Conservation (phyloP, 2,329 filamentous ascomycete genomes). For the Emmonsiellopsis sp. region DNA sequence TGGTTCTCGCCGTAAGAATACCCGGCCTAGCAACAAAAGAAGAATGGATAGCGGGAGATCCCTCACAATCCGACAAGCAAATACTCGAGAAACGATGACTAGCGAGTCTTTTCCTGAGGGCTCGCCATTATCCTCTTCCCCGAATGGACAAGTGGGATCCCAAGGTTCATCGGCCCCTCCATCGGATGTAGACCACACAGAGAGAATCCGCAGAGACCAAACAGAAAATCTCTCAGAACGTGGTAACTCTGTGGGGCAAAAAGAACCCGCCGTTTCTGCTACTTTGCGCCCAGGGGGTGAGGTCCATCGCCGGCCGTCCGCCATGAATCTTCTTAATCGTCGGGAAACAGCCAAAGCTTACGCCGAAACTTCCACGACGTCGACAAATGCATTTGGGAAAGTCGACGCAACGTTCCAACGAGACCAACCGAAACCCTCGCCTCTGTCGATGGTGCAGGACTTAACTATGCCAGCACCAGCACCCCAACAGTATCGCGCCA, state of each 20-base stretch:
- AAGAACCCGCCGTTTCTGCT: slow-evolving; percentile 21
- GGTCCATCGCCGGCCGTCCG: slow-evolving; percentile 40
- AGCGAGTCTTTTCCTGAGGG: slow-evolving; percentile 18
- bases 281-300: slow-evolving; percentile 13
- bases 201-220: slow-evolving; percentile 14
- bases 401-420: slow-evolving; percentile 45
- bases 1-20: slow-evolving; percentile 35
- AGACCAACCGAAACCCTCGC: slow-evolving; percentile 26
- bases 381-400: slow-evolving; percentile 55
- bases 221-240: slow-evolving; percentile 16
- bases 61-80: slow-evolving; percentile 11
- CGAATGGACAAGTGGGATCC: slow-evolving; percentile 21
- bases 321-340: slow-evolving; percentile 51
- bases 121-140: slow-evolving; percentile 30
- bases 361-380: slow-evolving; percentile 56
- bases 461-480: slow-evolving; percentile 15
- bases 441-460: slow-evolving; percentile 25
- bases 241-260: slow-evolving; percentile 9
- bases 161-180: slow-evolving; percentile 24
- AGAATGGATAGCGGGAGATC: slow-evolving; percentile 22
- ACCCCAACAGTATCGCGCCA: slow-evolving; percentile 45
- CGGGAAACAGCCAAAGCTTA: slow-evolving; percentile 50
- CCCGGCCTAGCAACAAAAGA: slow-evolving; percentile 31
- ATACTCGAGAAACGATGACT: slow-evolving; percentile 15
- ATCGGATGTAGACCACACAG: slow-evolving; percentile 25